Evolutionary conservation across 202 grass and related monocot species (phyloP).

Genomic region (Eragrostis tef): DNA sequence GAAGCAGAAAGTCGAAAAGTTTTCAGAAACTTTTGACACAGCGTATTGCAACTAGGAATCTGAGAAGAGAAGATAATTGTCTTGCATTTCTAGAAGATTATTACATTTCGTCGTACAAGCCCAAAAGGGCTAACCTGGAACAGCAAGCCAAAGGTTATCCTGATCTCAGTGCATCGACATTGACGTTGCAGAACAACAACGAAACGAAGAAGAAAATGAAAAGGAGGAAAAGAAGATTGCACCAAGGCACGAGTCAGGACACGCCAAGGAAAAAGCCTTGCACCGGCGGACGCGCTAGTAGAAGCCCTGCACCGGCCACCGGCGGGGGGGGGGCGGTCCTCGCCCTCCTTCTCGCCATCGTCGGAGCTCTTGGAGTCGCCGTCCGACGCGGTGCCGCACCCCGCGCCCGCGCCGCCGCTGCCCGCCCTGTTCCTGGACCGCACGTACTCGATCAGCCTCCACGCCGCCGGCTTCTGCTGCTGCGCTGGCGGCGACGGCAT

Average conservation of each 20-base stretch:
- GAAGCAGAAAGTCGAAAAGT: background rate
- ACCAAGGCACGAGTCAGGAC: background rate
- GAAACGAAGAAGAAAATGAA: background rate
- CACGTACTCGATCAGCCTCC: slow-evolving; percentile 76
- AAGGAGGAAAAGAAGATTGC: background rate
- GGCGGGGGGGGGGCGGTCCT: slow-evolving; percentile 52
- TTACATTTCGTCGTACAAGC: background rate
- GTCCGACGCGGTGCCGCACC: slow-evolving; percentile 35
- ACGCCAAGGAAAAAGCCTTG: background rate
- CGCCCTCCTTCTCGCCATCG: slow-evolving; percentile 44
- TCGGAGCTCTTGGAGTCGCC: slow-evolving; percentile 61
- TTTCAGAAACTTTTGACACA: background rate
- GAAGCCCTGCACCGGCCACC: slow-evolving; percentile 91
- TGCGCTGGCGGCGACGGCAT: background rate
- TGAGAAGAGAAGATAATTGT: background rate
- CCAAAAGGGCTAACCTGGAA: background rate
- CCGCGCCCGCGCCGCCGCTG: background rate
- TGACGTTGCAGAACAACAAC: background rate
- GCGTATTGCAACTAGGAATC: background rate
- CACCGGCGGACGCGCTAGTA: slow-evolving; percentile 44
- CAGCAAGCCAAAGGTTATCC: slow-evolving; percentile 16
- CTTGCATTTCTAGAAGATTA: slow-evolving; percentile 2
- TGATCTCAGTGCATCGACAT: slow-evolving; percentile 4
- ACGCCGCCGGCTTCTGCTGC: slow-evolving; percentile 63
- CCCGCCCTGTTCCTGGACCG: slow-evolving; percentile 49